phyloP scores from a whole-genome alignment of 2,329 filamentous ascomycete species.

The Pyricularia sp. region DNA sequence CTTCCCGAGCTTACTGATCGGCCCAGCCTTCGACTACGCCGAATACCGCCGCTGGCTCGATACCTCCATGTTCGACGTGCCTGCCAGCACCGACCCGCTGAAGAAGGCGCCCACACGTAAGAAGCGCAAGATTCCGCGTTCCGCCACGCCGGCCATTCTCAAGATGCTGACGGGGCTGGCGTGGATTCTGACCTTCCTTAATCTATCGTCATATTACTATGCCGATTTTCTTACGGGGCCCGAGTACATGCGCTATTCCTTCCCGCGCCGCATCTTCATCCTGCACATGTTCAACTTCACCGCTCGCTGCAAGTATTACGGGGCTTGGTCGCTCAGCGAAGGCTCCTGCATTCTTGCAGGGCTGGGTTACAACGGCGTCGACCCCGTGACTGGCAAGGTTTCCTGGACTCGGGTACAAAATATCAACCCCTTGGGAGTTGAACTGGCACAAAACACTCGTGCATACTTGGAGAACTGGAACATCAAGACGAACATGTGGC shows the following conservation, averaged over 20 bases:
- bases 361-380: slow-evolving; percentile 86
- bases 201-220: slow-evolving; percentile 56
- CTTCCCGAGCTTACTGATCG: slow-evolving; percentile 81
- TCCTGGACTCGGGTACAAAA: slow-evolving; percentile 87
- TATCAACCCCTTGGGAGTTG: slow-evolving; percentile 73
- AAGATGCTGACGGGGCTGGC: slow-evolving; percentile 61
- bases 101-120: slow-evolving; percentile 79
- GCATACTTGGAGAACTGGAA: slow-evolving; percentile 91
- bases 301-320: slow-evolving; percentile 86
- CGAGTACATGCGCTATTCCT: slow-evolving; percentile 51
- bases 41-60: slow-evolving; percentile 91
- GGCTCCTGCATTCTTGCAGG: slow-evolving; percentile 89
- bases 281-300: slow-evolving; percentile 77
- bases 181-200: slow-evolving; percentile 71
- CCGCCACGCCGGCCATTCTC: slow-evolving; percentile 67
- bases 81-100: slow-evolving; percentile 65
- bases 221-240: slow-evolving; percentile 50
- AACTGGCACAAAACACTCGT: slow-evolving; percentile 85
- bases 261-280: slow-evolving; percentile 62
- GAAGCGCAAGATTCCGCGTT: slow-evolving; percentile 84
- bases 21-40: slow-evolving; percentile 86
- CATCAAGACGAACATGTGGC: slow-evolving; percentile 96
- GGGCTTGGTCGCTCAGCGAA: slow-evolving; percentile 86
- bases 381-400: slow-evolving; percentile 70
- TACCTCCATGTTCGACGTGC: slow-evolving; percentile 85